Percentiles rank a stretch among this genome's conserved stretches.
phyloP scores from a whole-genome alignment of 192 early-diverging fungal genomes.

The Podila clonocystis region DNA sequence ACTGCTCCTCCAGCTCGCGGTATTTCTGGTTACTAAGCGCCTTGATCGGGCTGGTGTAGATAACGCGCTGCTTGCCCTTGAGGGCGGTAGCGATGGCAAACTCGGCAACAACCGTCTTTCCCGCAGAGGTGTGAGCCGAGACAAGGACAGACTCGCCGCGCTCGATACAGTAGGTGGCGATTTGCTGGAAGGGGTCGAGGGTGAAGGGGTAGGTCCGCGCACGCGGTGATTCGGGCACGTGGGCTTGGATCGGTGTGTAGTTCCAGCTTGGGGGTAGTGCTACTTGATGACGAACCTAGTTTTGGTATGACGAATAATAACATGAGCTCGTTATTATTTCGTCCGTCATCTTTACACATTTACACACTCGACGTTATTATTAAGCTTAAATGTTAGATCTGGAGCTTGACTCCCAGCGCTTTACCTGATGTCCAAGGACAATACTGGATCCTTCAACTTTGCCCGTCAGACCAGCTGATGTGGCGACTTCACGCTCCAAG shows the following conservation, averaged over 20 bases:
- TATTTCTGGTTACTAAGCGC: constrained; percentile 98
- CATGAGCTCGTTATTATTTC: neutral
- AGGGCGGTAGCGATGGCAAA: constrained; percentile 94
- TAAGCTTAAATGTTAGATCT: neutral
- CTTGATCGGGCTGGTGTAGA: constrained; percentile 97
- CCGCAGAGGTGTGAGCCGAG: constrained; percentile 93
- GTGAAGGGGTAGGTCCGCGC: constrained; percentile 90
- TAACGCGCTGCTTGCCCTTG: constrained; percentile 90
- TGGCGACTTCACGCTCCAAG: constrained; percentile 23
- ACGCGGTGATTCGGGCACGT: constrained; percentile 77
- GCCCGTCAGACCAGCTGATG: constrained; percentile 9
- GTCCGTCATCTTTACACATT: neutral
- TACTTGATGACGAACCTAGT: constrained; percentile 90
- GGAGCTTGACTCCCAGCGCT: too few relatives aligned
- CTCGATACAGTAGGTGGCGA: constrained; percentile 87
- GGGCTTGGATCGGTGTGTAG: constrained; percentile 87
- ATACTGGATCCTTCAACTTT: constrained; percentile 7
- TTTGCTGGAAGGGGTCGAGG: constrained; percentile 93
- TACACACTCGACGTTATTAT: too few relatives aligned
- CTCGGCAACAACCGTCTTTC: constrained; percentile 97
- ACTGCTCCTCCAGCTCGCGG: constrained; percentile 90
- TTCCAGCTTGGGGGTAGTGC: constrained; percentile 87
- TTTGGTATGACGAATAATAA: neutral
- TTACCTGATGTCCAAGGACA: constrained; percentile 37
- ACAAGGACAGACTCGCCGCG: constrained; percentile 93